Evolutionary conservation across 2,329 filamentous ascomycete genomes (phyloP), one percentile per base, ranked within the genome.

Genomic region (Colletotrichum theobromicola): DNA sequence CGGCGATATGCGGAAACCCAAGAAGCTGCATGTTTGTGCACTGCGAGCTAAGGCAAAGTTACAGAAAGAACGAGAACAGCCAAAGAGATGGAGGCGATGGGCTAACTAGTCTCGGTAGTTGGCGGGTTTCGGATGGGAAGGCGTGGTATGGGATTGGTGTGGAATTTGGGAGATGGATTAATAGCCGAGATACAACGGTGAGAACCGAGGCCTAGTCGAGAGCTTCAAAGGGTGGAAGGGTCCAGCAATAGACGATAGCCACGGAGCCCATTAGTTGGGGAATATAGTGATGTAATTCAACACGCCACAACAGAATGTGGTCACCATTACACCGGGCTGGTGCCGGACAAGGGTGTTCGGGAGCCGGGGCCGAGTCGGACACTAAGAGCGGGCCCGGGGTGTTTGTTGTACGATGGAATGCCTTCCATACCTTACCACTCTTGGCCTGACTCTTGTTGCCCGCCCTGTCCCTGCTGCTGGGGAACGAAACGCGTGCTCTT

Each of bases 251-350:
- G 50, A 60, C 13, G 30, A 37, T 28, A 35, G 28, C 28, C 13
- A 18, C 30, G 18, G 53, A 55, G 50, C 13, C 67, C 50, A 53
- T 16, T 35, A 42, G 35, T 53, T 50, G 37, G 13, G 42, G 35
- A 32, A 15, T 15, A 60, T 28, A n/a, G 37, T 74, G 72, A 74
- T 74, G 72, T 71, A 74, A 71, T 53, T 8, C n/a, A 62, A 71
- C 72, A 74, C 67, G 61, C 72, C 72, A 74, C 61, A 34, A 35
- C 5, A 65, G 50, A 26, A 66, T 57, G 67, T 26, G 32, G 61
- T 66, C 72, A 71, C 72, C 53, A 74, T 61, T 71, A 71, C 61
- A 50, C 61, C 61, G 42, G 67, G 37, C 58, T 61, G 30, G 57
- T 53, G 67, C 61, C 72, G 72, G 66, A 70, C 32, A 21, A 46